Percentiles rank a stretch among this genome's conserved stretches.
phyloP scores from a whole-genome alignment of 768 basidiomycete genomes.

The Symmetrospora coprosmae region DNA sequence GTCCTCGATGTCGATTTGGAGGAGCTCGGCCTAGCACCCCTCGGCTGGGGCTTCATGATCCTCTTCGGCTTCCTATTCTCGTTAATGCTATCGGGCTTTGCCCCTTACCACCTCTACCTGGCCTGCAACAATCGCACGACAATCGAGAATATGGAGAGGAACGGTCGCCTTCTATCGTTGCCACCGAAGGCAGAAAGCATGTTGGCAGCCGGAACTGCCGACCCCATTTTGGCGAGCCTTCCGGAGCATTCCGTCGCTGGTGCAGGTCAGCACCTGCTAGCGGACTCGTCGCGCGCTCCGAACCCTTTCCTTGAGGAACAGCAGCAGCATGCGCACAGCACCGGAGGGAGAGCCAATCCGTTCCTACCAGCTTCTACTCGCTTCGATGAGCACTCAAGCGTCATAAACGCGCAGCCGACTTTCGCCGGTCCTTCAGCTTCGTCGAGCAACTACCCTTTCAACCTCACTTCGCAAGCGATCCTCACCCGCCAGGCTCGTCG shows the following conservation, averaged over 20 bases:
- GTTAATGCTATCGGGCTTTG: conserved; percentile 17
- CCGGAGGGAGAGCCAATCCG: too few relatives aligned
- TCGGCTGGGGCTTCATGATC: conserved; percentile 17
- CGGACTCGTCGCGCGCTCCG: neutral
- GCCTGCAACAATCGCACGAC: conserved; percentile 12
- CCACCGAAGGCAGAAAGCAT: conserved; percentile 5
- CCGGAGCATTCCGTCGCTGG: conserved; percentile 1
- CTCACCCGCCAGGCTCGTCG: too few relatives aligned
- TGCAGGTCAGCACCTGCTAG: neutral
- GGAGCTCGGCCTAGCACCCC: conserved; percentile 5
- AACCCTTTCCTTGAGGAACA: conserved; percentile 21
- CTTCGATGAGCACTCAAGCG: too few relatives aligned
- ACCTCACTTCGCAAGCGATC: too few relatives aligned
- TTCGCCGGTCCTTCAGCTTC: too few relatives aligned
- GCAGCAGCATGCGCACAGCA: too few relatives aligned
- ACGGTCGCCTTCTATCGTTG: neutral
- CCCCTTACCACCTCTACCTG: conserved; percentile 18
- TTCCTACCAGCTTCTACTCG: too few relatives aligned
- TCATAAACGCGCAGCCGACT: too few relatives aligned
- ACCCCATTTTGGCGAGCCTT: conserved; percentile 1
- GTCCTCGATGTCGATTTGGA: conserved; percentile 16
- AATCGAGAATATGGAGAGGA: conserved; percentile 20
- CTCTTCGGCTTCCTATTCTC: conserved; percentile 17
- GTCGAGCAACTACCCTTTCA: too few relatives aligned
- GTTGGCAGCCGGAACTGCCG: neutral